Evolutionary conservation across 257 asterid species (phyloP).

Genomic region (Penstemon davidsonii): DNA sequence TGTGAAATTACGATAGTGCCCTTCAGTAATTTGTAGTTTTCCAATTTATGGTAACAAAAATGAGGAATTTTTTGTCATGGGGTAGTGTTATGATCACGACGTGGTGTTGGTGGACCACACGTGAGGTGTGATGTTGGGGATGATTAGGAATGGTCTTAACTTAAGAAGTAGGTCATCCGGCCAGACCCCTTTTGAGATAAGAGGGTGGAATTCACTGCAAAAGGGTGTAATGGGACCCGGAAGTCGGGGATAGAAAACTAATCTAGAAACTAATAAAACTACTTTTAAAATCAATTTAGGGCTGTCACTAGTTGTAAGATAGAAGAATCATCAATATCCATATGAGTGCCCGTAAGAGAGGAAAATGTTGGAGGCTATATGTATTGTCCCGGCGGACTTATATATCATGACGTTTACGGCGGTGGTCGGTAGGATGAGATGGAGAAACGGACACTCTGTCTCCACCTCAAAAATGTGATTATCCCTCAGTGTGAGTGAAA

Average conservation of each 20-base stretch:
- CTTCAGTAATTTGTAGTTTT: background rate
- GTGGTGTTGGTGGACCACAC: conserved; percentile 50
- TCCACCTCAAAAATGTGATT: too few species aligned
- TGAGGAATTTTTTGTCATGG: conserved; percentile 19
- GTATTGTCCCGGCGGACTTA: too few species aligned
- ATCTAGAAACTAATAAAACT: too few species aligned
- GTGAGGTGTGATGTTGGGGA: conserved; percentile 50
- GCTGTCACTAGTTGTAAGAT: too few species aligned
- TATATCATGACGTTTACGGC: too few species aligned
- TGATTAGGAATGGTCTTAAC: conserved; percentile 46
- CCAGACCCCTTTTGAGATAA: conserved; percentile 22
- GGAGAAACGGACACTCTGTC: too few species aligned
- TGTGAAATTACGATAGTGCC: conserved; percentile 11
- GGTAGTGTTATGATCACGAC: conserved; percentile 32
- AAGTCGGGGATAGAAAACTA: conserved; percentile 17
- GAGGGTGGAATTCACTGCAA: conserved; percentile 35
- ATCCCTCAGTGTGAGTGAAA: too few species aligned
- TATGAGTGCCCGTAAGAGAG: too few species aligned
- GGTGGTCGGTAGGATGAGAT: too few species aligned
- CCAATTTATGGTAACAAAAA: conserved; percentile 1
- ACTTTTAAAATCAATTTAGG: too few species aligned
- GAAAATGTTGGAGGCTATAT: too few species aligned
- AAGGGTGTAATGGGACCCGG: conserved; percentile 40
- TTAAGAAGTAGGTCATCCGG: conserved; percentile 51
- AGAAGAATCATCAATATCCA: too few species aligned